phyloP scores from a whole-genome alignment of 768 basidiomycete genomes.

The Daedalea quercina region DNA sequence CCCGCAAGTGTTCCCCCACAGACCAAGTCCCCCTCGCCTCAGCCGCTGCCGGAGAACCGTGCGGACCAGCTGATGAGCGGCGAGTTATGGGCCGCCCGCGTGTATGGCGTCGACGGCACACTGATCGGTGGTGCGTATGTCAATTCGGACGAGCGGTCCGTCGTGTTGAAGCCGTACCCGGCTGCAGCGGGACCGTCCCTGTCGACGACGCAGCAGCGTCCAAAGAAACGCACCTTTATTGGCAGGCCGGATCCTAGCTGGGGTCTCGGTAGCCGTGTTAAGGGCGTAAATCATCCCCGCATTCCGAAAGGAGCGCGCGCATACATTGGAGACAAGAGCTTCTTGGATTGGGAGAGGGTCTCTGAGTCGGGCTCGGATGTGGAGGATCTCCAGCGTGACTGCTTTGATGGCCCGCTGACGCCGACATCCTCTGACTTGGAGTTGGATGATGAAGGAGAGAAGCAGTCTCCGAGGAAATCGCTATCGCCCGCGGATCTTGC shows the following conservation, averaged over 20 bases:
- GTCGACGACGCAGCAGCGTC: neutral
- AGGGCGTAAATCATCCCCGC: neutral
- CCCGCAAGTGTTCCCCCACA: neutral
- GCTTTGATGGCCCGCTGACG: neutral
- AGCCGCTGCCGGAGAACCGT: neutral
- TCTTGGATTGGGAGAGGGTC: neutral
- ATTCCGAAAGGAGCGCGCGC: neutral
- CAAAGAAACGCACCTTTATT: neutral
- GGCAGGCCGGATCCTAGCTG: neutral
- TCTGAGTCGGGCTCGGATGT: neutral
- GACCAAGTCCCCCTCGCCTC: neutral
- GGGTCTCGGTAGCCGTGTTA: neutral
- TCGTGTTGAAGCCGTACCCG: constrained; percentile 6
- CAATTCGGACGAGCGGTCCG: neutral
- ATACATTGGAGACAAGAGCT: neutral
- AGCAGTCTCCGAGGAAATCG: too few relatives aligned
- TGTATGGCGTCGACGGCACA: constrained; percentile 6
- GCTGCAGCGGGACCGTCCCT: neutral
- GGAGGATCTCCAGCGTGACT: neutral
- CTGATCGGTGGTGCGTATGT: constrained; percentile 10
- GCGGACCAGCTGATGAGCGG: neutral
- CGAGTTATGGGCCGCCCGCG: constrained; percentile 9
- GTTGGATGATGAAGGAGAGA: neutral
- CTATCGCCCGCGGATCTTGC: too few relatives aligned
- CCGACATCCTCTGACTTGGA: neutral